Conservation (phyloP, 2,329 filamentous ascomycete species). For the Cadophora malorum region DNA sequence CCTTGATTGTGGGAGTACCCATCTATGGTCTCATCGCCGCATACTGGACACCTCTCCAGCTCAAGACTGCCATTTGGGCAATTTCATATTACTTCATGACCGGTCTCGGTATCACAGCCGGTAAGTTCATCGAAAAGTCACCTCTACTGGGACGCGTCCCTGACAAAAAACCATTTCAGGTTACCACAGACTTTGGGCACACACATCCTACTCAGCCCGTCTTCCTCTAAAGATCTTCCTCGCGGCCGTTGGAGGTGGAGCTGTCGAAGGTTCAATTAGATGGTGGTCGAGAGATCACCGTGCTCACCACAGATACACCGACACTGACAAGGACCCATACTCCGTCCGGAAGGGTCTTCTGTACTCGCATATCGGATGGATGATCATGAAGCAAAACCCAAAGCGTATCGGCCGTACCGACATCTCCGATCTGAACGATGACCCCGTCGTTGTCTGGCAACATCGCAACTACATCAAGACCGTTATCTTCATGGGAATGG, state of each 20-base stretch:
- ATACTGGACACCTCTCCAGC: constrained; percentile 77
- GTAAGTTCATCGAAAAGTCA: constrained; percentile 52
- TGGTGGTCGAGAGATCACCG: constrained; percentile 91
- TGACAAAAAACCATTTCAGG: constrained; percentile 50
- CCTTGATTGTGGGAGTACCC: constrained; percentile 80
- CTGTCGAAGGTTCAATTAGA: constrained; percentile 83
- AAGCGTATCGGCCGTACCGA: constrained; percentile 88
- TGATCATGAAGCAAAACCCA: constrained; percentile 92
- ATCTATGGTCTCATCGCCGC: constrained; percentile 74
- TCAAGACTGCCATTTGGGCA: constrained; percentile 76
- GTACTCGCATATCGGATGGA: constrained; percentile 88
- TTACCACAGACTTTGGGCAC: constrained; percentile 86
- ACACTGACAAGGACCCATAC: constrained; percentile 91
- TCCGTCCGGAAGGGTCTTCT: constrained; percentile 86
- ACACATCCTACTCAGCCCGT: constrained; percentile 81
- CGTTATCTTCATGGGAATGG: constrained; percentile 76
- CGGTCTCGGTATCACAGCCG: constrained; percentile 79
- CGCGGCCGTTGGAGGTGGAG: constrained; percentile 80
- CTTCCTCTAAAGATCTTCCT: constrained; percentile 82
- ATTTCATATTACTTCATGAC: constrained; percentile 85
- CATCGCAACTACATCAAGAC: constrained; percentile 86
- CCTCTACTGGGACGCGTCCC: constrained; percentile 11
- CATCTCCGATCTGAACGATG: constrained; percentile 87
- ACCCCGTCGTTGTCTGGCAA: constrained; percentile 85
- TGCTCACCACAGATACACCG: constrained; percentile 89